phyloP scores from a whole-genome alignment of 805 yeast species.

The Priceomyces castillae region DNA sequence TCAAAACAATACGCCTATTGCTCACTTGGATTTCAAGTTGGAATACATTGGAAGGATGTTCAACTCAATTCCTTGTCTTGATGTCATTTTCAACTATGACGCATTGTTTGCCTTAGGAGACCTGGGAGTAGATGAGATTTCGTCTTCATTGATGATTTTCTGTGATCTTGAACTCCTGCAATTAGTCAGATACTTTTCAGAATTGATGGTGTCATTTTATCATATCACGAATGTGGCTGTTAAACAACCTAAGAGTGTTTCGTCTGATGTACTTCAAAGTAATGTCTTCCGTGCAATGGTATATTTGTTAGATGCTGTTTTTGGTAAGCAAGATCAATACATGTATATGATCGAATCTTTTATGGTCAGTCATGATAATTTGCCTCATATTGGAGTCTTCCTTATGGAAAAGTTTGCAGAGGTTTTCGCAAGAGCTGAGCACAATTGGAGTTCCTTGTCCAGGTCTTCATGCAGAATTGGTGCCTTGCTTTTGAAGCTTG shows the following conservation, averaged over 20 bases:
- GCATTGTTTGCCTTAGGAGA: slow-evolving; percentile 42
- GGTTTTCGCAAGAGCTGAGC: slow-evolving; percentile 47
- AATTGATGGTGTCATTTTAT: slow-evolving; percentile 41
- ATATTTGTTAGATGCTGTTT: slow-evolving; percentile 57
- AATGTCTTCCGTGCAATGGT: slow-evolving; percentile 54
- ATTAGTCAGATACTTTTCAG: slow-evolving; percentile 60
- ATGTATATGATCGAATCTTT: slow-evolving; percentile 55
- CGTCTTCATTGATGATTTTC: slow-evolving; percentile 47
- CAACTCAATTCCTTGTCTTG: slow-evolving; percentile 57
- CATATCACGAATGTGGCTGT: slow-evolving; percentile 28
- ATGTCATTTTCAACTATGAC: slow-evolving; percentile 54
- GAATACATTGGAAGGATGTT: slow-evolving; percentile 67
- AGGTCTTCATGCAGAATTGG: slow-evolving; percentile 63
- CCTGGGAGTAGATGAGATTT: slow-evolving; percentile 42
- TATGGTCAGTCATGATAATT: slow-evolving; percentile 28
- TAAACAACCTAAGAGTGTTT: slow-evolving; percentile 21
- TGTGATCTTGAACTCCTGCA: slow-evolving; percentile 53
- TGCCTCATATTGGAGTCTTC: slow-evolving; percentile 53
- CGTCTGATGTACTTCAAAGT: slow-evolving; percentile 31
- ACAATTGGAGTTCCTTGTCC: slow-evolving; percentile 61
- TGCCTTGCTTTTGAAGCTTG: slow-evolving; percentile 47
- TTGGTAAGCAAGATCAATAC: slow-evolving; percentile 66
- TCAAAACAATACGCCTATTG: slow-evolving; percentile 34
- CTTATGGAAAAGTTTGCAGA: slow-evolving; percentile 46
- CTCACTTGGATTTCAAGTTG: slow-evolving; percentile 53